These are phyloP conservation scores for Apiospora rasikravindrae DNA, from an alignment of 2,329 filamentous ascomycete genomes.

Conservation along the genomic window DNA sequence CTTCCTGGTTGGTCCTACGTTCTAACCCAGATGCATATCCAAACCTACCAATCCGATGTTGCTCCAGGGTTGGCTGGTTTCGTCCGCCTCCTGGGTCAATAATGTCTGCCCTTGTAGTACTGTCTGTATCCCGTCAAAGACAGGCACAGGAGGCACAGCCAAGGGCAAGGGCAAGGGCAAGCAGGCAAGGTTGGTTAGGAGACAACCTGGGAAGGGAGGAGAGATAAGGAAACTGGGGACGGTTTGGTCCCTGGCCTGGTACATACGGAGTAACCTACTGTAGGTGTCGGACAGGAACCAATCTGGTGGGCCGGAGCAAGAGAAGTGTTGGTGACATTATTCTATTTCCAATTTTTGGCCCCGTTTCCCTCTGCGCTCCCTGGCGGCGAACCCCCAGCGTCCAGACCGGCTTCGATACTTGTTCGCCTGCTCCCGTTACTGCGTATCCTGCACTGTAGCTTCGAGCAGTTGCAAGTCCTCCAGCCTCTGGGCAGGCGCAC, in stretches of 20 bases:
- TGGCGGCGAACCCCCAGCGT: not conserved
- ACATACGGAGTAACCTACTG: not conserved
- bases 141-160: not conserved
- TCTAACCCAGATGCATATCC: not conserved
- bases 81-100: not conserved
- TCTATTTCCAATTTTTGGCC: conserved; percentile 12
- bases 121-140: not conserved
- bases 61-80: not conserved
- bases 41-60: not conserved
- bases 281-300: not conserved
- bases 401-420: conserved; percentile 5
- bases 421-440: not conserved
- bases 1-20: not conserved
- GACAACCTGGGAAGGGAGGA: not conserved
- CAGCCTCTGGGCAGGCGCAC: not conserved
- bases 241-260: not conserved
- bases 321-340: conserved; percentile 4
- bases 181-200: not conserved
- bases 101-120: not conserved
- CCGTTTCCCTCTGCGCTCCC: not conserved
- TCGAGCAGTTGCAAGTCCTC: not conserved
- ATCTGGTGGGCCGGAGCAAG: conserved; percentile 7
- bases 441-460: not conserved
- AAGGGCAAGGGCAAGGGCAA: not conserved
- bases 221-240: conserved; percentile 13